Base-by-base conservation (phyloP, 2,329 filamentous ascomycete species). In the Xylaria hypoxylon region DNA sequence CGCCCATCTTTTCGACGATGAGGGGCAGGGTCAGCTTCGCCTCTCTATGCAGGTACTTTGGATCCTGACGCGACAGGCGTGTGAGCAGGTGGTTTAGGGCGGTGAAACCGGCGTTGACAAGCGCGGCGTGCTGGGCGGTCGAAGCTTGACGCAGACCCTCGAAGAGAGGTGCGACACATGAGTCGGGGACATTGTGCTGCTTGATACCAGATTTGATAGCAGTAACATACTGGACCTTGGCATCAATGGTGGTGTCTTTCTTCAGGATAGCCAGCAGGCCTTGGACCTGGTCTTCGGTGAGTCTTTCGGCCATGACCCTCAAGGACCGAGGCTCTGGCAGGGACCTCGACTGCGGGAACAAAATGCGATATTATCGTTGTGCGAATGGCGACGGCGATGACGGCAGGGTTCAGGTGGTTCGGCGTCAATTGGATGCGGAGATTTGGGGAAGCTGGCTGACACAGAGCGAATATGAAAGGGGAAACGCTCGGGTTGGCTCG, bases 51-150 rank as follows among this genome's bases (percentile, higher is more conserved):
- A 94, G 83, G 69, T 88, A 84, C 75, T 91, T 91, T 67, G 93
- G 89, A 63, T 96, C 92, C 80, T 97, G 95, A 65, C 95, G 90
- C 68, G 90, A 90, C 66, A 97, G 84, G 64, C 95, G 90, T 77
- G 95, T 96, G 73, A 97, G 84, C 70, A 97, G 87, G 79, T 97
- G 94, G 72, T 91, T 92, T 66, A 97, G 87, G 2, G 93, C 93
- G 3, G 93, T 95, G 79, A 97, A 95, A 65, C 92, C 94, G 59
- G 93, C 92, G 64, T 92, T 91, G 71, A 91, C 89, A 68, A 97
- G 89, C 38, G 88, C 87, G 48, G 90, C 90, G 75, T 96, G 92
- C 73, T 92, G 90, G 47, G 92, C 92, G 60, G 85, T 83, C 71
- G 95, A 91, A 67, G 93, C 92, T 59, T 89, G 82, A 69, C 91